Conservation (phyloP, 2,329 filamentous ascomycete species). For the Myotisia sp. region DNA sequence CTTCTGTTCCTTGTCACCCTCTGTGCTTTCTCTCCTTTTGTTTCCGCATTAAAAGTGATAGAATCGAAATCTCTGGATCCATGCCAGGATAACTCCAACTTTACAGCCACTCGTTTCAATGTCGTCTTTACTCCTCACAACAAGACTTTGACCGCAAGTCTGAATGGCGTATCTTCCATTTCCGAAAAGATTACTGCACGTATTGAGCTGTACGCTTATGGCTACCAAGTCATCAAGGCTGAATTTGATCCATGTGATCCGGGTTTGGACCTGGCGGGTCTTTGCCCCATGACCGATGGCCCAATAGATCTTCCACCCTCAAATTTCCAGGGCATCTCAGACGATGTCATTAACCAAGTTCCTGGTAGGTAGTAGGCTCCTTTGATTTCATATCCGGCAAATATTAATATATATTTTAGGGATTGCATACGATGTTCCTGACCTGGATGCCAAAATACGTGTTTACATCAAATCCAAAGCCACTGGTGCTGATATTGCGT, state of each 20-base stretch:
- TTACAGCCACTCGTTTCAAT: conserved; percentile 79
- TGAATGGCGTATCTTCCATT: conserved; percentile 71
- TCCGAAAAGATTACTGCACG: conserved; percentile 69
- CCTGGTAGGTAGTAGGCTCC: conserved; percentile 41
- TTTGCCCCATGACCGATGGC: conserved; percentile 84
- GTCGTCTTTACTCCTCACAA: conserved; percentile 54
- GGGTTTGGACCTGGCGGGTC: conserved; percentile 48
- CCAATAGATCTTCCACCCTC: conserved; percentile 59
- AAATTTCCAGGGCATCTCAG: conserved; percentile 45
- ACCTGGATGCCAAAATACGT: conserved; percentile 73
- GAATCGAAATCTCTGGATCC: conserved; percentile 70
- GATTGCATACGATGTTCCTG: conserved; percentile 79
- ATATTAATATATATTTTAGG: conserved; percentile 23
- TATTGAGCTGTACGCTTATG: conserved; percentile 65
- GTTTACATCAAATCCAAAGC: conserved; percentile 64
- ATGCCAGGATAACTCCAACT: conserved; percentile 71
- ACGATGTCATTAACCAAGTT: conserved; percentile 47
- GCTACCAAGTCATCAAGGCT: conserved; percentile 54
- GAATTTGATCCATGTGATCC: conserved; percentile 59
- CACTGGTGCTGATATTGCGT: conserved; percentile 55
- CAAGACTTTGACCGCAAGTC: conserved; percentile 55
- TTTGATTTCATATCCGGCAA: conserved; percentile 2
- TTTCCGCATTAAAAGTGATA: conserved; percentile 52
- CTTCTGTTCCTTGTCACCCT: conserved; percentile 27
- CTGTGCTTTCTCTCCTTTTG: conserved; percentile 32